Base-by-base conservation (phyloP, 352 stramenopile species). In the Phytopythium chamaehyphon region DNA sequence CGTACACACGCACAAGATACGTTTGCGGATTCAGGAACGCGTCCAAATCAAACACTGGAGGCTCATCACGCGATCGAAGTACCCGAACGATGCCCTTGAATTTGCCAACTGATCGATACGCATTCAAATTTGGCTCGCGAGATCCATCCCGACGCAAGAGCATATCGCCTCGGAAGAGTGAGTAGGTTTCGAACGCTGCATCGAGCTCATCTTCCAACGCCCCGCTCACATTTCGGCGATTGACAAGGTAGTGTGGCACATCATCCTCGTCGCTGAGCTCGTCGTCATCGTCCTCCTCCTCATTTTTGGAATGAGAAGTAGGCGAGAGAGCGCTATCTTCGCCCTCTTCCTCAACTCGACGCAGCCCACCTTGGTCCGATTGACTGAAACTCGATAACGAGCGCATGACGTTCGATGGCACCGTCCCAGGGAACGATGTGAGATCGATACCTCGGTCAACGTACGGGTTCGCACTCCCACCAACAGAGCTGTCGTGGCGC, bases 41-140 rank as follows among this genome's bases (percentile, higher is more conserved):
- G 14, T 90, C 64, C 22, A 95, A 52, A 42, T 93, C 69, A 19
- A 96, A 83, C 12, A 93, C 64, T 16, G 81, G 76, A 23, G 75
- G 56, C 9, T 94, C 83, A 23, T 93, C 76, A 18, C 64, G 62
- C 37, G 73, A 76, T 22, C 85, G 78, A 2, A 95, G 60, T 19
- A 97, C 59, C 18, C 90, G 82, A 38, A 97, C 73, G 19, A 96
- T 65, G 21, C 86, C 88, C 64, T 97, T 97, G 53, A 97, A 96
- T 36, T 81, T 76, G 11, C 88, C 90, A 12, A 96, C 84, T 0
- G 69, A 36, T 1, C 70, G 73, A 40, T 82, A 85, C 2, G 76
- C 66, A 3, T 71, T 51, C 9, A 56, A 47, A 1, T 55, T 59
- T 0, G 62, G 45, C 14, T 71, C 51, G 23, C 54, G 61, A 16